Base-by-base conservation (phyloP, 2,329 filamentous ascomycete genomes). In the Elsinoe australis region DNA sequence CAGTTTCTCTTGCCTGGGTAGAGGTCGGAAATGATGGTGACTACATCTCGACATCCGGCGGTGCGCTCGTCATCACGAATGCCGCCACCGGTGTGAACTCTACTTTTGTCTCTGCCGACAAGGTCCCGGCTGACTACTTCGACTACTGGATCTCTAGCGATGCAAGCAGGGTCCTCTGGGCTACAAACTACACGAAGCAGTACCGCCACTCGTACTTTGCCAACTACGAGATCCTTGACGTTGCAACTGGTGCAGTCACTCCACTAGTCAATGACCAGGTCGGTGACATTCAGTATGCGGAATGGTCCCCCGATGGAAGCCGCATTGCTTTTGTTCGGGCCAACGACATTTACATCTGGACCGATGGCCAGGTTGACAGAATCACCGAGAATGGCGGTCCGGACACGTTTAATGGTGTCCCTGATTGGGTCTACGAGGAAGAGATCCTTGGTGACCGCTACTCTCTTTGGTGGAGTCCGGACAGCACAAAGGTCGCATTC, bases 141-240 rank as follows among this genome's bases (percentile, higher is more conserved):
- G 74, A 78, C 34, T 83, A 79, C 61, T 79, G 71, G 66, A 79
- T 85, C 54, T 78, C 76, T 32, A 65, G 76, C 2, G 78, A 82
- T 56, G 68, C 75, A 5, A 72, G 71, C 17, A 72, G 73, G 47
- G 71, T 85, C 0, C 64, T 85, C 14, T 78, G 80, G 65, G 71
- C 80, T 1, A 72, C 77, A 47, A 84, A 85, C 57, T 73, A 78
- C 60, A 84, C 78, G 10, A 82, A 83, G 62, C 75, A 82, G 59
- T 84, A 85, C 57, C 76, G 82, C 1, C 67, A 83, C 63, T 82
- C 80, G 4, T 84, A 80, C 31, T 80, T 79, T 59, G 75, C 81
- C 26, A 73, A 84, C 59, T 85, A 85, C 61, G 72, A 77, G 35
- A 66, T 85, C 15, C 72, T 81, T 38, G 75, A 84, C 53, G 72